A percentile compares a stretch with the other conserved stretches of the same genome.
Conservation (phyloP, 345 rosid genomes). For the Passiflora organensis region DNA sequence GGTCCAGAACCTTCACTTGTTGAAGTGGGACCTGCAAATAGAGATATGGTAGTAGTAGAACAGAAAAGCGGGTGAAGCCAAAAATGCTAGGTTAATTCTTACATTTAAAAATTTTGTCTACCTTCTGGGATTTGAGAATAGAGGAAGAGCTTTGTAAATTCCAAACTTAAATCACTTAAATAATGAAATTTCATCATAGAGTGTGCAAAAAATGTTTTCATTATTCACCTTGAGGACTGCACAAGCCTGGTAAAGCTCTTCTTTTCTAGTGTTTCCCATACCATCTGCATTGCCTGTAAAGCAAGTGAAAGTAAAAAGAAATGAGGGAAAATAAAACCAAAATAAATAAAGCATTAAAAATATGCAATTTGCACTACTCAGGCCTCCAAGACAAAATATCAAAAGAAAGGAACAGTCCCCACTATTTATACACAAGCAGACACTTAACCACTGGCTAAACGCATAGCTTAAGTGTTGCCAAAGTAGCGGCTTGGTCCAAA, state of each 20-base stretch:
- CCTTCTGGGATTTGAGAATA: too few relatives aligned
- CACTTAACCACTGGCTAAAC: too few relatives aligned
- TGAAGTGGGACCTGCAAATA: constrained; percentile 46
- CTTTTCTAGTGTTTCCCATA: constrained; percentile 56
- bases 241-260: constrained; percentile 67
- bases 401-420: too few relatives aligned
- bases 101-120: neutral
- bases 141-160: neutral
- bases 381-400: neutral
- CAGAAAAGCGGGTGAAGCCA: neutral
- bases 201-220: neutral
- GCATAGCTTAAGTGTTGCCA: too few relatives aligned
- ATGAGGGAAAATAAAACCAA: neutral
- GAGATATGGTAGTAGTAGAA: neutral
- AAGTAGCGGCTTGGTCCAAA: neutral
- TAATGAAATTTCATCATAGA: too few relatives aligned
- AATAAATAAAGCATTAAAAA: neutral
- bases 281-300: constrained; percentile 74
- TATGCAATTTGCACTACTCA: neutral
- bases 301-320: neutral
- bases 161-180: neutral
- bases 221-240: constrained; percentile 55
- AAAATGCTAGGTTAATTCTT: neutral
- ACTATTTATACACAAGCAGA: too few relatives aligned
- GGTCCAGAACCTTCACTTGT: constrained; percentile 63